These are phyloP conservation scores for Malassezia vespertilionis DNA, from an alignment of 1,284 basidiomycete genomes.

Conservation along the genomic window DNA sequence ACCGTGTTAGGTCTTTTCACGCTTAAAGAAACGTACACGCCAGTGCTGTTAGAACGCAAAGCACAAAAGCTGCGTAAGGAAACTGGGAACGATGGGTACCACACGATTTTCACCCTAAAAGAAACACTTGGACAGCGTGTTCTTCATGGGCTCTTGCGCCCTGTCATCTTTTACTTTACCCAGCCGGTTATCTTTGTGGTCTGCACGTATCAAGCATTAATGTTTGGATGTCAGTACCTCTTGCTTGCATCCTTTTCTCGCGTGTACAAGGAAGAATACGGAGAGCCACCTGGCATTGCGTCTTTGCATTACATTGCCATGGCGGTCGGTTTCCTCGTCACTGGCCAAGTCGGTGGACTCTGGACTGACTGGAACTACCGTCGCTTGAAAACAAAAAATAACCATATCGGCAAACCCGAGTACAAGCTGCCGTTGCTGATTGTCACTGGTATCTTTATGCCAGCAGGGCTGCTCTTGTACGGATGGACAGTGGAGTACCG, in stretches of 20 bases:
- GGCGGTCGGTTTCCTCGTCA: constrained; percentile 32
- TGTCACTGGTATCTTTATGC: constrained; percentile 53
- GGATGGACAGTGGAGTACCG: constrained; percentile 58
- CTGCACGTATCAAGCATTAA: constrained; percentile 51
- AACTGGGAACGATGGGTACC: constrained; percentile 34
- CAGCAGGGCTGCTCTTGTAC: constrained; percentile 56
- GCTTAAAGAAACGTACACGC: constrained; percentile 46
- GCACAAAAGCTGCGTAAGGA: constrained; percentile 51
- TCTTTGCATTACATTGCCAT: constrained; percentile 59
- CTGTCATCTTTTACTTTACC: constrained; percentile 51
- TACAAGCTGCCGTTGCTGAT: constrained; percentile 54
- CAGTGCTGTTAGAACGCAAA: constrained; percentile 38
- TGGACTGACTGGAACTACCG: constrained; percentile 55
- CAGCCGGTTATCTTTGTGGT: constrained; percentile 53
- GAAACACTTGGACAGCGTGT: constrained; percentile 41
- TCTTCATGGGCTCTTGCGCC: constrained; percentile 49
- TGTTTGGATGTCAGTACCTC: constrained; percentile 49
- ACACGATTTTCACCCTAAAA: constrained; percentile 31
- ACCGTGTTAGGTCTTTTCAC: constrained; percentile 27
- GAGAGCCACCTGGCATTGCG: constrained; percentile 52
- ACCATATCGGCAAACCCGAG: constrained; percentile 53
- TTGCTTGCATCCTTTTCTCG: constrained; percentile 59
- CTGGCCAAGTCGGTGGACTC: constrained; percentile 56
- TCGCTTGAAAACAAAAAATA: constrained; percentile 53
- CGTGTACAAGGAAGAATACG: constrained; percentile 54